Evolutionary conservation across 495 filamentous ascomycete species (phyloP), one percentile per base, ranked within the genome.

Genomic region (Tuber aestivum): DNA sequence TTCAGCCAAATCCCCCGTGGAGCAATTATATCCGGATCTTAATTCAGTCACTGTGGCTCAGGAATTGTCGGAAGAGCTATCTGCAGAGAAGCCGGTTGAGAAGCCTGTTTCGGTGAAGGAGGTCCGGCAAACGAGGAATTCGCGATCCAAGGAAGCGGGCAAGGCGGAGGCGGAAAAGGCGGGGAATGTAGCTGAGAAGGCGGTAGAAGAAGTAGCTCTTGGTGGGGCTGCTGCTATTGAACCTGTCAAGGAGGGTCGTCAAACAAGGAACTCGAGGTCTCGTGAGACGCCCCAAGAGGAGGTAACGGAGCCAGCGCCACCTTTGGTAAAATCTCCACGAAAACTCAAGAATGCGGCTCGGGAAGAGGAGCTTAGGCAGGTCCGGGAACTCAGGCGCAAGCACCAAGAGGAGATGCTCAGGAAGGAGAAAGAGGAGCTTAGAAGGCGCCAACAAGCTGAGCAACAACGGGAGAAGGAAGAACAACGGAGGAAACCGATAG

Each of bases 41-140:
- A 74, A 69, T 21, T 75, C 74, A 38, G 69, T 65, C 37, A 20
- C 79, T 38, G 75, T 65, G 23, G 35, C 38, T 61, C 89, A 83
- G 74, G 93, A 88, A 83, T 91, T 87, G 71, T 86, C 88, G 68
- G 89, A 90, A 48, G 86, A 87, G 40, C 90, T 90, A n/a, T 65
- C 56, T 65, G 27, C 35, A 14, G 27, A 65, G 56, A 65, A 92
- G 41, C 41, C 18, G n/a, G 40, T 44, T 41, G 48, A 75, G 38
- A 70, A 74, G 16, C 44, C 41, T 16, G 41, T 23, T 50, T 37
- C 16, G 14, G 77, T 72, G 50, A 35, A 56, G 41, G 77, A 77
- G 41, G 38, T 70, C n/a, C 72, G 70, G 18, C 69, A 45, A 41
- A 82, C 74, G 10, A 77, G 77, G 56, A 72, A 65, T 23, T 82